These are phyloP conservation scores for Chenopodium suecicum DNA, from an alignment of 148 eudicot species.

Conservation along the genomic window DNA sequence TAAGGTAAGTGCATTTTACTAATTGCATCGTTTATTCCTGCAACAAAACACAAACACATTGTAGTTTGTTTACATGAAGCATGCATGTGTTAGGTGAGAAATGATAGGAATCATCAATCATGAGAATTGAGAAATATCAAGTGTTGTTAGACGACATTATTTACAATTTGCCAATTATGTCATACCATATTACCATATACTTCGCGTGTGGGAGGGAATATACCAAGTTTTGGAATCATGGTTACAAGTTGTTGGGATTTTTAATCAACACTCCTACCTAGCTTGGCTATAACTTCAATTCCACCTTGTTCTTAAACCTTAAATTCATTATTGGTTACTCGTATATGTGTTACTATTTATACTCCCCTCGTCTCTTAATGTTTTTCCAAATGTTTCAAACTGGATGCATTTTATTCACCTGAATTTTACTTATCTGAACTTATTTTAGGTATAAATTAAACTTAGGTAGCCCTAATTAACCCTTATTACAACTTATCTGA, in stretches of 20 bases:
- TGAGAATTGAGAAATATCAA: too few species aligned
- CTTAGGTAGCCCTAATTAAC: too few species aligned
- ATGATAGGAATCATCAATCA: background rate
- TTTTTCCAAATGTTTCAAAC: too few species aligned
- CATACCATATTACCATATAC: constrained; percentile 18
- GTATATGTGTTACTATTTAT: too few species aligned
- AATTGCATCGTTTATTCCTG: background rate
- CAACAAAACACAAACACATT: background rate
- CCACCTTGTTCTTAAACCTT: too few species aligned
- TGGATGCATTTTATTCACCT: too few species aligned
- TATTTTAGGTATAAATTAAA: too few species aligned
- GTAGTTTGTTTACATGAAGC: background rate
- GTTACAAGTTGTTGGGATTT: background rate
- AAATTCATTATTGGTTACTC: too few species aligned
- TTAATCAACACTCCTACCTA: background rate
- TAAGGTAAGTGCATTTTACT: too few species aligned
- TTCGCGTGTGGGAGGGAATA: constrained; percentile 11
- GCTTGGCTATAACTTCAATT: background rate
- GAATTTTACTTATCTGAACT: too few species aligned
- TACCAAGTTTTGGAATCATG: constrained; percentile 2
- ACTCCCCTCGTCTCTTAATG: too few species aligned
- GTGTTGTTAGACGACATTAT: background rate
- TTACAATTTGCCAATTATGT: background rate
- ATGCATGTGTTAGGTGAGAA: constrained; percentile 33
- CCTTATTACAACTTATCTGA: too few species aligned